Conservation (phyloP, 73 alveolate genomes). For the Tetrahymena thermophila region DNA sequence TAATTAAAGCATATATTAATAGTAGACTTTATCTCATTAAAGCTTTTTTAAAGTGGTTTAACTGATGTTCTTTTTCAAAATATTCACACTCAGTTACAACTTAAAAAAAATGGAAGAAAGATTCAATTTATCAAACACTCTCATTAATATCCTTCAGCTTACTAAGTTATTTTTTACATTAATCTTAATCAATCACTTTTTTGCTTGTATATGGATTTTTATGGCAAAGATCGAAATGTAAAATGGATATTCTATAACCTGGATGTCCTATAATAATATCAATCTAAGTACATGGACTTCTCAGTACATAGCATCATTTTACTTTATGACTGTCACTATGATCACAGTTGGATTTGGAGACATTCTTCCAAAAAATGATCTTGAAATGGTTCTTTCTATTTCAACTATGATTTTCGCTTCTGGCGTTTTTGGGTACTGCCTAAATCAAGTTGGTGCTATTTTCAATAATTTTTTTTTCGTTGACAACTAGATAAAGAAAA, state of each 20-base stretch:
- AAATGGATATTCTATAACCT: background rate
- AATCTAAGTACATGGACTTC: background rate
- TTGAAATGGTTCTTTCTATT: slow-evolving; percentile 44
- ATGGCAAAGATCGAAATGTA: slow-evolving; percentile 27
- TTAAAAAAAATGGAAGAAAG: background rate
- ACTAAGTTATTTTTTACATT: slow-evolving; percentile 14
- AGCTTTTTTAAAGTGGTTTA: background rate
- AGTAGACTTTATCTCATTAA: background rate
- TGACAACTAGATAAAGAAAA: background rate
- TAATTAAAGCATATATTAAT: background rate
- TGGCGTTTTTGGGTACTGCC: background rate
- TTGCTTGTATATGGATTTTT: slow-evolving; percentile 60
- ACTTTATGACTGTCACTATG: slow-evolving; percentile 70
- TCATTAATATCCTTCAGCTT: background rate
- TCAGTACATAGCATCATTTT: slow-evolving; percentile 50
- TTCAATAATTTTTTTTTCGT: slow-evolving; percentile 13
- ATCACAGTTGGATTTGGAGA: slow-evolving; percentile 75
- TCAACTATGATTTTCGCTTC: slow-evolving; percentile 63
- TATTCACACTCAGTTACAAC: background rate
- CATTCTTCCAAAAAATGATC: slow-evolving; percentile 41
- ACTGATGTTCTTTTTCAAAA: background rate
- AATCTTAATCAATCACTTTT: slow-evolving; percentile 44
- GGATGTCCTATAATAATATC: background rate
- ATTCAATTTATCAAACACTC: background rate
- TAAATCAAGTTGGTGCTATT: background rate